Conservation (phyloP, 2,329 filamentous ascomycete species). For the Fusarium pseudograminearum region DNA sequence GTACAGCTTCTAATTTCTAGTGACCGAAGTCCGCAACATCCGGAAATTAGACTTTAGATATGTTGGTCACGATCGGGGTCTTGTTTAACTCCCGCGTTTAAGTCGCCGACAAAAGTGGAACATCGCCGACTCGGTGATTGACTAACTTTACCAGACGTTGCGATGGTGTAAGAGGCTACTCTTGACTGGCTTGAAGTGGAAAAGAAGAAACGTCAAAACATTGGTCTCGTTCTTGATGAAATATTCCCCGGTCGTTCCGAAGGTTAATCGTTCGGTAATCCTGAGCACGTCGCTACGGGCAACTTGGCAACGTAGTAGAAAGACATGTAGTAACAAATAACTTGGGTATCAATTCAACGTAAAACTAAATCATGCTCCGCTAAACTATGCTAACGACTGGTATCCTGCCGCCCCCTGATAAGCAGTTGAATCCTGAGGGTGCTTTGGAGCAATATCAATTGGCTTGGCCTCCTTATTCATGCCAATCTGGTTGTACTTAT, state of each 20-base stretch:
- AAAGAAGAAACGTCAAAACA: not conserved
- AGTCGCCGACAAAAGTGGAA: constrained; percentile 6
- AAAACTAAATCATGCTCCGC: fast-evolving
- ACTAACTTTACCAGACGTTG: not conserved
- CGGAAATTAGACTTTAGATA: not conserved
- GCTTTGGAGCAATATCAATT: not conserved
- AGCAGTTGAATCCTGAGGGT: constrained; percentile 9
- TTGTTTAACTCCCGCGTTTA: constrained; percentile 15
- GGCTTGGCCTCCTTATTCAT: constrained; percentile 9
- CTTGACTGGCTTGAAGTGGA: not conserved
- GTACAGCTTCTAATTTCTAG: not conserved
- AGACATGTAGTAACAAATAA: not conserved
- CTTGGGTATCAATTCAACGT: not conserved
- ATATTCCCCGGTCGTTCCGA: not conserved
- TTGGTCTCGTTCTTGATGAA: not conserved
- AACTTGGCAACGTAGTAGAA: not conserved
- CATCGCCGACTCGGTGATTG: constrained; percentile 8
- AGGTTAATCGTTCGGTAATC: not conserved
- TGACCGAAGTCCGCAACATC: not conserved
- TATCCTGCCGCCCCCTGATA: constrained; percentile 2
- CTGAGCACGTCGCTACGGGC: too few species aligned
- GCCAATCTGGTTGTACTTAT: constrained; percentile 45
- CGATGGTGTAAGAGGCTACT: not conserved
- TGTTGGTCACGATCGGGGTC: not conserved
- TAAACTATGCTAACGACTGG: not conserved